Evolutionary conservation across 1,284 basidiomycete species (phyloP).

Genomic region (Papiliotrema fonsecae): DNA sequence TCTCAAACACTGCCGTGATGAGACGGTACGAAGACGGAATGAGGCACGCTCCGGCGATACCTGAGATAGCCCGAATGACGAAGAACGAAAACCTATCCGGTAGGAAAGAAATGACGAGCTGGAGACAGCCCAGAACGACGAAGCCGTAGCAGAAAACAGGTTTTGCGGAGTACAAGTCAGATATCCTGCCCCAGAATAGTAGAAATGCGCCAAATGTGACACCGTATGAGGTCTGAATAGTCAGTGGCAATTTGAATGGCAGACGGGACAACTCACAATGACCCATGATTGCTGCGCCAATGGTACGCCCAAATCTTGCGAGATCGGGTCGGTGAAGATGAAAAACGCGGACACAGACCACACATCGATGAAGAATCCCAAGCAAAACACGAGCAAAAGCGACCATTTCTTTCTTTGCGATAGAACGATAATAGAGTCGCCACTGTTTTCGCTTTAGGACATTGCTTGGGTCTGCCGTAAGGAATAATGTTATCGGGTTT

Average conservation of each 20-base stretch:
- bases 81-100: slow-evolving; percentile 27
- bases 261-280: slow-evolving; percentile 11
- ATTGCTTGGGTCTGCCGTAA: too few species aligned
- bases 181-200: slow-evolving; percentile 31
- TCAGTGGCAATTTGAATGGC: background rate
- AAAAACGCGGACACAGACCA: slow-evolving; percentile 26
- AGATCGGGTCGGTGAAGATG: slow-evolving; percentile 18
- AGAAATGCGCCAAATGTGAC: slow-evolving; percentile 31
- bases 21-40: slow-evolving; percentile 8
- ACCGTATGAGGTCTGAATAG: slow-evolving; percentile 21
- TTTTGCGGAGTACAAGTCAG: slow-evolving; percentile 32
- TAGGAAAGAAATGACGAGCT: slow-evolving; percentile 30
- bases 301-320: slow-evolving; percentile 11
- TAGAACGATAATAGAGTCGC: background rate
- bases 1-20: slow-evolving; percentile 7
- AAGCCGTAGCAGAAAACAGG: slow-evolving; percentile 25
- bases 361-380: slow-evolving; percentile 29
- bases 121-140: slow-evolving; percentile 22
- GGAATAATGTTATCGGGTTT: too few species aligned
- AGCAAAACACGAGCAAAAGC: slow-evolving; percentile 17
- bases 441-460: too few species aligned
- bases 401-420: slow-evolving; percentile 5
- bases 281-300: slow-evolving; percentile 23
- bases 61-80: slow-evolving; percentile 30
- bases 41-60: slow-evolving; percentile 22